Conservation (phyloP, 2,329 filamentous ascomycete genomes). For the Diaporthe nobilis region DNA sequence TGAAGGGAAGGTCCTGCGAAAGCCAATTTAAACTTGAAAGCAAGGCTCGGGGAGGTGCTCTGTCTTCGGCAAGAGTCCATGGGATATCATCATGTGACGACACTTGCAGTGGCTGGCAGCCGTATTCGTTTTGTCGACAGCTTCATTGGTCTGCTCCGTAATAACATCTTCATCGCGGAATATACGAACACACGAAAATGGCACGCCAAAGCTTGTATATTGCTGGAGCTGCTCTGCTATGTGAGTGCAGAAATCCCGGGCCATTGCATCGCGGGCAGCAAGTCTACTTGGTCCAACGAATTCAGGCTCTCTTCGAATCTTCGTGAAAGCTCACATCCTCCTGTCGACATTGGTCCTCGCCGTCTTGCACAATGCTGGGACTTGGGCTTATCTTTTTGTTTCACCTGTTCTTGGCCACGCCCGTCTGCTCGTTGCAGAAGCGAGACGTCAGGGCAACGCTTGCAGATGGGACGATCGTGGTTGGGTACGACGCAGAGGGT, state of each 20-base stretch:
- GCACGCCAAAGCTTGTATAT: background rate
- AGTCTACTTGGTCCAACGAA: background rate
- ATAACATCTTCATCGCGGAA: background rate
- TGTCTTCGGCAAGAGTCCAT: constrained; percentile 1
- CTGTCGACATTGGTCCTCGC: background rate
- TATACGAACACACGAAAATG: no score
- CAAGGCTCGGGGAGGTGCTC: background rate
- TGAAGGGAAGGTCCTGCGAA: background rate
- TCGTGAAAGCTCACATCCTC: background rate
- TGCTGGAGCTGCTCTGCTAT: background rate
- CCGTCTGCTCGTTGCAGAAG: constrained; percentile 15
- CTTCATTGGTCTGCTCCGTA: background rate
- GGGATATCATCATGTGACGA: background rate
- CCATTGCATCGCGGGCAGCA: background rate
- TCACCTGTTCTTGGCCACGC: background rate
- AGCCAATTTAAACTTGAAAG: background rate
- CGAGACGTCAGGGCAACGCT: constrained; percentile 32
- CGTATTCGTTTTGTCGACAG: background rate
- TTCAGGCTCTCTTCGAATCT: background rate
- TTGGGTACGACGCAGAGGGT: constrained; percentile 30
- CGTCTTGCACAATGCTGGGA: background rate
- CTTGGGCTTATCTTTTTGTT: background rate
- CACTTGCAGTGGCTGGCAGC: background rate
- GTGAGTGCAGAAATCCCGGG: background rate
- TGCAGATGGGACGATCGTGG: constrained; percentile 19